Evolutionary conservation across 768 basidiomycete genomes (phyloP).

Genomic region (Tulasnella sp.): DNA sequence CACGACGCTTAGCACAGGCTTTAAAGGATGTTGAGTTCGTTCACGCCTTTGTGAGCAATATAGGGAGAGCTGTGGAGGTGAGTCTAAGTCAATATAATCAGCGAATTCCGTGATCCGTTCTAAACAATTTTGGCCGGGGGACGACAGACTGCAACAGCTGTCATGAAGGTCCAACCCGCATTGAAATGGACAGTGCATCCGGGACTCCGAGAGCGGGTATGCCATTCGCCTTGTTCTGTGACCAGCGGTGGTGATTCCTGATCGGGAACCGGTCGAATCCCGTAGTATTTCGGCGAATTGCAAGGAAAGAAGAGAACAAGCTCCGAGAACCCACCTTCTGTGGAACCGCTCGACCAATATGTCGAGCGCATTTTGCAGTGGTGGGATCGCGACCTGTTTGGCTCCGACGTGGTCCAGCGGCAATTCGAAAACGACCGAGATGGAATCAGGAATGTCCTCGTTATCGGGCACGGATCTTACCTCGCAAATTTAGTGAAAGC

Average conservation of each 20-base stretch:
- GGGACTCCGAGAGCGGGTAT: slow-evolving; percentile 9
- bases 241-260: background rate
- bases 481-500: slow-evolving; percentile 11
- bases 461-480: slow-evolving; percentile 18
- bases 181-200: background rate
- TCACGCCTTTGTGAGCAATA: slow-evolving; percentile 28
- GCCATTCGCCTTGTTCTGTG: background rate
- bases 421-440: background rate
- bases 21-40: slow-evolving; percentile 26
- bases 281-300: slow-evolving; percentile 13
- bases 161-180: slow-evolving; percentile 19
- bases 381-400: slow-evolving; percentile 11
- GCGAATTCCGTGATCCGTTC: background rate
- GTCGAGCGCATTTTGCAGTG: slow-evolving; percentile 10
- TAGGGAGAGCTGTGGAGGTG: slow-evolving; percentile 30
- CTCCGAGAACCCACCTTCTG: slow-evolving; percentile 1
- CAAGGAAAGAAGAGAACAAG: slow-evolving; percentile 13
- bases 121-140: background rate
- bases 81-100: background rate
- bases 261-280: background rate
- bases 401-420: background rate
- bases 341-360: slow-evolving; percentile 9
- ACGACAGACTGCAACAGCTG: slow-evolving; percentile 20
- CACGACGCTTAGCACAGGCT: slow-evolving; percentile 10
- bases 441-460: slow-evolving; percentile 5